Evolutionary conservation across 2,329 filamentous ascomycete genomes (phyloP).

Genomic region (Mycocentrospora acerina): DNA sequence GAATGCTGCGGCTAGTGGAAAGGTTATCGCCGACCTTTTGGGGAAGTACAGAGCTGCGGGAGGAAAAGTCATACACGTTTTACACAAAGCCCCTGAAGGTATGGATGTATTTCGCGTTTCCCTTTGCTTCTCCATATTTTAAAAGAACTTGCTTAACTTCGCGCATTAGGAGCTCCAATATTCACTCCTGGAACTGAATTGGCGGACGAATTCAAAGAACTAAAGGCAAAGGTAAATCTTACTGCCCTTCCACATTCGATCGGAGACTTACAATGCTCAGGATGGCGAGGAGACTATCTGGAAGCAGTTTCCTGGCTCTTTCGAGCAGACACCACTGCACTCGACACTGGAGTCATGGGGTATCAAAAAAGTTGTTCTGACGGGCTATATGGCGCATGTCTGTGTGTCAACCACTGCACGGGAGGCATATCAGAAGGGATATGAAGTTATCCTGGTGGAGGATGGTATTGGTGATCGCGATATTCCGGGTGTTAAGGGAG

Average conservation of each 20-base stretch:
- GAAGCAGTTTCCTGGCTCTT: constrained; percentile 62
- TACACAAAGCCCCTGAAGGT: constrained; percentile 61
- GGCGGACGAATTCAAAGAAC: constrained; percentile 62
- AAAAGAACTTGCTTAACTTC: too few relatives aligned
- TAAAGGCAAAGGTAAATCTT: constrained; percentile 48
- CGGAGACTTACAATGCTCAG: constrained; percentile 13
- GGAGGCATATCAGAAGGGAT: constrained; percentile 61
- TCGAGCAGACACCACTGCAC: constrained; percentile 62
- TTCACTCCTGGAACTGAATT: constrained; percentile 65
- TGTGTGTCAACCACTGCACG: constrained; percentile 65
- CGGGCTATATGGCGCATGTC: constrained; percentile 67
- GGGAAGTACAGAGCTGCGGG: constrained; percentile 59
- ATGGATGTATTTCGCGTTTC: too few relatives aligned
- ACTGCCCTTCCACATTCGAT: too few relatives aligned
- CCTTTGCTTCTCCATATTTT: too few relatives aligned
- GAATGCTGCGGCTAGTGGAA: constrained; percentile 56
- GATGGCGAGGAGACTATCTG: constrained; percentile 56
- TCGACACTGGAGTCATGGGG: constrained; percentile 54
- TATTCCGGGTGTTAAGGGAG: constrained; percentile 62
- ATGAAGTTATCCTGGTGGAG: constrained; percentile 62
- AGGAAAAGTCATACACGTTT: constrained; percentile 62
- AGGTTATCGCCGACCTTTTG: constrained; percentile 59
- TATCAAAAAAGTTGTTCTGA: constrained; percentile 62
- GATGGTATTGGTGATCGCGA: constrained; percentile 67
- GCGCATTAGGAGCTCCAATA: constrained; percentile 64